phyloP scores from a whole-genome alignment of 495 filamentous ascomycete species.

The Symbiotaphrina buchneri region DNA sequence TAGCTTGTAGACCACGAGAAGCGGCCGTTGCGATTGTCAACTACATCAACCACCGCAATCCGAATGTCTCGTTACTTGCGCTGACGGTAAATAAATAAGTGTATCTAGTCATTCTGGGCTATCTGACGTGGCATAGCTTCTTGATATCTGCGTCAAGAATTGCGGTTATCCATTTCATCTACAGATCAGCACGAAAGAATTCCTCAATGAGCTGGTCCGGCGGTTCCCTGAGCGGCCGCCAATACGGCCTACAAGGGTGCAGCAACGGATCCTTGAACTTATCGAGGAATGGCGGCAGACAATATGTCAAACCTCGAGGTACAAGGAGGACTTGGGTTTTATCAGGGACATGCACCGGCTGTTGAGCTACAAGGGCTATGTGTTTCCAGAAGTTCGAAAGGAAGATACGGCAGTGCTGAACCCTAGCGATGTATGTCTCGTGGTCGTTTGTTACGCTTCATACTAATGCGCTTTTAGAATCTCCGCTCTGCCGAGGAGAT shows the following conservation, averaged over 20 bases:
- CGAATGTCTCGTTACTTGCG: slow-evolving; percentile 79
- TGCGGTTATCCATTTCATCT: slow-evolving; percentile 98
- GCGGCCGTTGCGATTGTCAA: slow-evolving; percentile 85
- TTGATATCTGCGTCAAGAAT: slow-evolving; percentile 98
- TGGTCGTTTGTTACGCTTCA: not conserved
- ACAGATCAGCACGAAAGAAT: slow-evolving; percentile 96
- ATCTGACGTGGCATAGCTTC: slow-evolving; percentile 31
- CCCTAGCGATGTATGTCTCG: slow-evolving; percentile 60
- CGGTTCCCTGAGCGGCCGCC: slow-evolving; percentile 89
- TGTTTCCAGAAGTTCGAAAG: slow-evolving; percentile 72
- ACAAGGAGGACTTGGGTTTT: slow-evolving; percentile 90
- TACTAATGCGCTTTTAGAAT: slow-evolving; percentile 34
- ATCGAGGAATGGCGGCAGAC: slow-evolving; percentile 98
- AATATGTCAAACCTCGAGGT: slow-evolving; percentile 90
- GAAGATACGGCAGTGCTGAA: slow-evolving; percentile 96
- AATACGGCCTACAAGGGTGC: slow-evolving; percentile 62
- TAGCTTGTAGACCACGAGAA: slow-evolving; percentile 50
- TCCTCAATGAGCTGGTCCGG: slow-evolving; percentile 92
- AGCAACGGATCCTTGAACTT: slow-evolving; percentile 79
- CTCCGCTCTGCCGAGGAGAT: slow-evolving; percentile 95
- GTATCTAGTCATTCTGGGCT: slow-evolving; percentile 2
- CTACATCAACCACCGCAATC: slow-evolving; percentile 88
- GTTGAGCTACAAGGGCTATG: slow-evolving; percentile 87
- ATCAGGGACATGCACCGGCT: slow-evolving; percentile 96
- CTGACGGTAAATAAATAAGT: slow-evolving; percentile 27